Evolutionary conservation across 257 asterid genomes (phyloP), one percentile per base, ranked within the genome.

Genomic region (Nicotiana paniculata): DNA sequence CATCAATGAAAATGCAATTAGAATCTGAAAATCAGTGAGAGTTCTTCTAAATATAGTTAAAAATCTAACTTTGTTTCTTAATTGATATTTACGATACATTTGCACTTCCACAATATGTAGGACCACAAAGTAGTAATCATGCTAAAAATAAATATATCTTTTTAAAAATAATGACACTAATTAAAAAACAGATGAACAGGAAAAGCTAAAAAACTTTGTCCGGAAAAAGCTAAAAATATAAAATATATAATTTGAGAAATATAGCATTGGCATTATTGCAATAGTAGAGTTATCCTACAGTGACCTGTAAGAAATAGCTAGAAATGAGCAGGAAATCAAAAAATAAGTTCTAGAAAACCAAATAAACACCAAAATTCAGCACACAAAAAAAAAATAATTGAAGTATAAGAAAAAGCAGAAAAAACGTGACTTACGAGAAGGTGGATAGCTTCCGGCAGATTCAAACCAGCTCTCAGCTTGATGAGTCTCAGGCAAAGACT

Each of bases 391-490:
- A 18, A 28, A 9, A 55, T 17, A 9, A 55, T 17, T 11, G 1
- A 1, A 66, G 58, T 15, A 80, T 5, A 15, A 57, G 3, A n/a
- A 4, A 62, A 28, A 55, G 66, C n/a, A 2, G 51, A 18, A 30
- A 84, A 62, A 16, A 11, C 37, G 58, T 77, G 33, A 80, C 85
- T 86, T 89, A 96, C 99, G 98, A 84, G 99, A 96, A 66, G 98
- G 97, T 7, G 98, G 97, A 74, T 94, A 94, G 79, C 90, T 91
- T 66, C 87, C 89, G 84, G 98, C 99, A 35, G 93, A 89, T 43
- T 87, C 88, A 86, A 96, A 96, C 99, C 99, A 96, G 85, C 77
- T 81, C 82, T 96, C 97, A 32, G 97, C 97, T 51, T 24, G 84
- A 81, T 82, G 88, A 68, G 91, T 90, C 86, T 91, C 93, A 9